Evolutionary conservation across 768 basidiomycete genomes (phyloP), one percentile per base, ranked within the genome.

Genomic region (Boletus rufocinnamomeus): DNA sequence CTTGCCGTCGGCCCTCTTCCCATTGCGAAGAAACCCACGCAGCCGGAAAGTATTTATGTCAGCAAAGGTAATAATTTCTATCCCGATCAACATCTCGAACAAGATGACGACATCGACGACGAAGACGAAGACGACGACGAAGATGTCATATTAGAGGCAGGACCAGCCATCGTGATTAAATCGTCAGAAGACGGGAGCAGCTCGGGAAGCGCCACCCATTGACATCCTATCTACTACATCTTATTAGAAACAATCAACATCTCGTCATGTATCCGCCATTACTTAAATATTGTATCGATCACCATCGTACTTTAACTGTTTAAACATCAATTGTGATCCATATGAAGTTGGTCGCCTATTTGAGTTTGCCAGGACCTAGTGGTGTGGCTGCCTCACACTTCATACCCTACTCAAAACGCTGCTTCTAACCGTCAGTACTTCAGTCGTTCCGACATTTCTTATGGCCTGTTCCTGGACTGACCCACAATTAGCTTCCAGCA

Each of bases 111-210:
- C 37, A 77, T 78, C 32, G 88, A 89, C 62, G 84, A 80, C 19
- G 88, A 89, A 61, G 74, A 80, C n/a, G 79, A 80, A n/a, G 79
- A 80, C 27, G 79, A 80, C 30, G 88, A 90, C 63, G 83, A 80
- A 21, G 89, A 91, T 63, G 72, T 91, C 25, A 88, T 91, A 65
- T 74, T 91, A 65, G 89, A 90, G 74, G 82, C 87, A 21, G 89
- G 89, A 1, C 88, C 89, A 4, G 80, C 82, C n/a, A 71, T 82
- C 41, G 68, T 79, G n/a, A 69, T 79, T 30, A 81, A 82, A 66
- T 63, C 62, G 43, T 38, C 63, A 38, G 53, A 64, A 27, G 72
- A 68, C 27, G 64, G 54, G 51, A 50, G 54, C 57, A 59, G 62
- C 62, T 70, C 64, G 14, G 68, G 69, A 64, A 71, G 68, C 59